Evolutionary conservation across 768 basidiomycete species (phyloP), one percentile per base, ranked within the genome.

Genomic region (Lactarius trivialis): DNA sequence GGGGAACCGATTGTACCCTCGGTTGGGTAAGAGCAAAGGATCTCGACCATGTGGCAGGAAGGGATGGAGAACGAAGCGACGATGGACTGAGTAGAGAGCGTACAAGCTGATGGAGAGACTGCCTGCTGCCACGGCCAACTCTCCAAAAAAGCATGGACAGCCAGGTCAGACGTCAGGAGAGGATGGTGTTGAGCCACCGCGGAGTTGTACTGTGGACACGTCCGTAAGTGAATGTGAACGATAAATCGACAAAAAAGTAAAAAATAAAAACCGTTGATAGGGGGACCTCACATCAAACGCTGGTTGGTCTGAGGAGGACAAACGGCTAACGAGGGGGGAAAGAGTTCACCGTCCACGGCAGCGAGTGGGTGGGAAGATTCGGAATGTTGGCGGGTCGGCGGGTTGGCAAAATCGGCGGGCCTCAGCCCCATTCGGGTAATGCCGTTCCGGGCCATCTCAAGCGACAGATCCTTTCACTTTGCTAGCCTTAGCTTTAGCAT

Each of bases 121-220:
- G 78, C 74, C 80, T 82, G 76, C 75, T 77, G 73, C 78, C 74
- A 75, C 79, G 76, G 70, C 78, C 73, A 71, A 76, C 79, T 76
- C 81, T 82, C 82, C 81, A 83, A 75, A 84, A 83, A 75, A 84
- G 85, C 86, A 89, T 89, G 82, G 82, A 84, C 84, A 83, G 80
- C 77, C 79, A 78, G 79, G 68, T 67, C 60, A 73, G 65, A 69
- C 67, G 70, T 68, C 60, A 68, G 73, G 69, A 69, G 66, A 70
- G 69, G 73, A 68, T 70, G 70, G 70, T 70, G 70, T 59, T 50
- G 37, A 70, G 70, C 73, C 74, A 72, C 74, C 71, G 74, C 73
- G 71, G 66, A 68, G 70, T 75, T 66, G 55, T 64, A 37, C 57
- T 58, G 52, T 55, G 56, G 30, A 60, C 54, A 33, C 52, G 51